phyloP scores from a whole-genome alignment of 148 eudicot genomes.

The Nyssa sinensis region DNA sequence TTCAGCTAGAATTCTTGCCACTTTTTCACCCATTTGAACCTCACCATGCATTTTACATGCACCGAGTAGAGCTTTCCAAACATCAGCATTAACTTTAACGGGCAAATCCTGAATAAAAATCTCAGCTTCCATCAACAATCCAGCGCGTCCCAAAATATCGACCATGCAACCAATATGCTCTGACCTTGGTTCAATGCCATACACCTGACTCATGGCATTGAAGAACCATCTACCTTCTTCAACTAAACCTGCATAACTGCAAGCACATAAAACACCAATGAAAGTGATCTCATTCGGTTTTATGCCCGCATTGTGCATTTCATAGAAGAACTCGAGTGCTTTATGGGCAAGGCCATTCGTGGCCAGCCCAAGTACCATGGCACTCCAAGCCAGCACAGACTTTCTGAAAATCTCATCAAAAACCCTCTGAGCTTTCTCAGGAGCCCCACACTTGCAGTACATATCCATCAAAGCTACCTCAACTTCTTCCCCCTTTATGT shows the following conservation, averaged over 20 bases:
- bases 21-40: constrained; percentile 13
- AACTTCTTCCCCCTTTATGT: constrained; percentile 7
- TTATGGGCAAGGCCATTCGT: constrained; percentile 9
- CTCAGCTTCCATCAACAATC: constrained; percentile 11
- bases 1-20: constrained; percentile 1
- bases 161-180: constrained; percentile 15
- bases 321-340: neutral
- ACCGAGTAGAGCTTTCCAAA: constrained; percentile 10
- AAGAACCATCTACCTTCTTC: constrained; percentile 11
- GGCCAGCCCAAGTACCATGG: constrained; percentile 4
- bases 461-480: constrained; percentile 12
- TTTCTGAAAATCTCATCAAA: neutral
- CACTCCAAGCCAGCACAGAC: constrained; percentile 15
- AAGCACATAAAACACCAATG: constrained; percentile 7
- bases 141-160: constrained; percentile 9
- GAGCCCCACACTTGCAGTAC: constrained; percentile 18
- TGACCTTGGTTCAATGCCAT: constrained; percentile 1
- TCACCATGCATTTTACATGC: constrained; percentile 11
- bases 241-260: constrained; percentile 10
- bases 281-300: constrained; percentile 13
- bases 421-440: neutral
- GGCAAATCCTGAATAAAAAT: constrained; percentile 8
- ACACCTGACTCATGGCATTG: constrained; percentile 5
- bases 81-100: neutral
- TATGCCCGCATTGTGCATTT: neutral